Percentiles rank a stretch among this genome's conserved stretches.
These are phyloP conservation scores for Termitomyces sp. DNA, from an alignment of 768 basidiomycete genomes.

Conservation along the genomic window DNA sequence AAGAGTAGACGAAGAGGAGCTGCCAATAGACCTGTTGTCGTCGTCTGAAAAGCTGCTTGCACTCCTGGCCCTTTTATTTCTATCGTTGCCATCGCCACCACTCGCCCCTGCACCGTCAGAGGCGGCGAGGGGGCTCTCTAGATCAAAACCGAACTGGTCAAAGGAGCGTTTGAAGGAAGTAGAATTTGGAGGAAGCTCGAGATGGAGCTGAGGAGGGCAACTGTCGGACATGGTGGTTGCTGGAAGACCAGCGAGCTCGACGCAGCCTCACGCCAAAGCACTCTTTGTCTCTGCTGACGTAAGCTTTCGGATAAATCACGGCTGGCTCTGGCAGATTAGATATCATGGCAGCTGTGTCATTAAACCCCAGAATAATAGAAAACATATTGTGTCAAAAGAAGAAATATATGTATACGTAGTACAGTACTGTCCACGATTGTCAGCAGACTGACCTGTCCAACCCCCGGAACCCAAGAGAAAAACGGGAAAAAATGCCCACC, in stretches of 20 bases:
- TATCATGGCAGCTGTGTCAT: too few species aligned
- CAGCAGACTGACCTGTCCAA: too few species aligned
- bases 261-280: constrained; percentile 15
- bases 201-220: constrained; percentile 47
- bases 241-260: constrained; percentile 5
- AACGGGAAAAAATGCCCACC: too few species aligned
- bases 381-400: too few species aligned
- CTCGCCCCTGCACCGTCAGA: constrained; percentile 20
- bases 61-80: constrained; percentile 55
- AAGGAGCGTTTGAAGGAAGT: constrained; percentile 60
- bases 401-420: too few species aligned
- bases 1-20: constrained; percentile 30
- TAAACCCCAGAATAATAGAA: too few species aligned
- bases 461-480: too few species aligned
- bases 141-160: constrained; percentile 51
- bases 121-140: constrained; percentile 35
- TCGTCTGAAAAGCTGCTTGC: constrained; percentile 37
- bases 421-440: too few species aligned
- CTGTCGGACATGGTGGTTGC: constrained; percentile 31
- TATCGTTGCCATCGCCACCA: constrained; percentile 35
- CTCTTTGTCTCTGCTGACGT: constrained; percentile 9
- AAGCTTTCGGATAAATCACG: not conserved
- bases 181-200: constrained; percentile 42
- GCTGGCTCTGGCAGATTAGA: too few species aligned
- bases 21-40: constrained; percentile 25